Conservation (phyloP, 2,329 filamentous ascomycete species). For the Dactylellina cionopaga region DNA sequence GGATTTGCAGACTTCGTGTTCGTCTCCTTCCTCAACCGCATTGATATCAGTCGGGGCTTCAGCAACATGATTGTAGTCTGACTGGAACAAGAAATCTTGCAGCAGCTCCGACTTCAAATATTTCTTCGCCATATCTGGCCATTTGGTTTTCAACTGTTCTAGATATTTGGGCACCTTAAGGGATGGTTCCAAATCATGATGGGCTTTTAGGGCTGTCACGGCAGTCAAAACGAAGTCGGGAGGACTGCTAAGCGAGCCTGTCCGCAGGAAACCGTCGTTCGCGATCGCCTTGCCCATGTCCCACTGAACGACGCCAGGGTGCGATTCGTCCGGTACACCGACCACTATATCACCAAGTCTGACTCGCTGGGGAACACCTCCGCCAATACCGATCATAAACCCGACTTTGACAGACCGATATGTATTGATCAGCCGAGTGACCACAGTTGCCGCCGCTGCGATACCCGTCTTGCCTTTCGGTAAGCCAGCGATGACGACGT, state of each 20-base stretch:
- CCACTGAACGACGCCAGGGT: conserved; percentile 56
- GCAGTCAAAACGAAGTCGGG: conserved; percentile 53
- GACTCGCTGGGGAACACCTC: background rate
- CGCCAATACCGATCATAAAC: conserved; percentile 3
- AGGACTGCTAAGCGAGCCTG: conserved; percentile 53
- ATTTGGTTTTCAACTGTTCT: conserved; percentile 46
- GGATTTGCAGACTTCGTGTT: background rate
- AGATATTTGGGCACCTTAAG: conserved; percentile 54
- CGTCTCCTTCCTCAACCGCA: background rate
- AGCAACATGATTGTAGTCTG: conserved; percentile 25
- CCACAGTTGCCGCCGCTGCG: background rate
- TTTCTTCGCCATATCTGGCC: conserved; percentile 46
- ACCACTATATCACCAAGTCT: conserved; percentile 57
- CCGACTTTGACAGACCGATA: background rate
- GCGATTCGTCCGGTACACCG: conserved; percentile 31
- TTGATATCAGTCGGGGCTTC: background rate
- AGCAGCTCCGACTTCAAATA: conserved; percentile 53
- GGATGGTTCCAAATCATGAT: conserved; percentile 42
- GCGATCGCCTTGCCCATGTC: conserved; percentile 53
- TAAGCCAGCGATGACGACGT: conserved; percentile 1
- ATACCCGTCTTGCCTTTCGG: background rate
- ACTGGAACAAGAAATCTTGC: conserved; percentile 51
- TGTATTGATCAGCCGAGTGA: background rate
- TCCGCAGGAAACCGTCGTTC: conserved; percentile 51
- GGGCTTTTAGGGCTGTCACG: conserved; percentile 43